Evolutionary conservation across 768 basidiomycete genomes (phyloP), one percentile per base, ranked within the genome.

Genomic region (Termitomyces sp.): DNA sequence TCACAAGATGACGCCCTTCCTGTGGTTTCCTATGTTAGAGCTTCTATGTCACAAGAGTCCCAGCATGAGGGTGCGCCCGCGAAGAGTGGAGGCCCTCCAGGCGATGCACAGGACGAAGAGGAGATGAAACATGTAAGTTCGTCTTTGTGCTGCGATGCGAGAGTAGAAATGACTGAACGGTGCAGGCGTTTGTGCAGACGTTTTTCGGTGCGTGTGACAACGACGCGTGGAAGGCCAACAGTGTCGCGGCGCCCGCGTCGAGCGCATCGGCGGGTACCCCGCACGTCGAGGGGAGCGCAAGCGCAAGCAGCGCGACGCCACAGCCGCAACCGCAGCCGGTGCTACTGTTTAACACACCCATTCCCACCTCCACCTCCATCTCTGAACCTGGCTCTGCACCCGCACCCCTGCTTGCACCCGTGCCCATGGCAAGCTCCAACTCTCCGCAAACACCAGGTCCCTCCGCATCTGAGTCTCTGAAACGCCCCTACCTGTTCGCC

Each of bases 171-270:
- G 26, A 20, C 60, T 60, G 49, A 59, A 53, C 42, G 44, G n/a
- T 56, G 9, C 44, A 65, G 65, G 55, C 57, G 58, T 64, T 62
- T 60, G 55, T 67, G 34, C 66, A 78, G 77, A 73, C 70, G n/a
- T 73, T 78, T 31, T 66, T 77, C 6, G 79, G 83, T 53, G 81
- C 81, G 41, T 87, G n/a, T n/a, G n/a, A 80, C 55, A 77, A 79
- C 45, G 78, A 83, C 41, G 83, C 84, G 2, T 88, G 86, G 86
- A 81, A 80, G 54, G 82, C 83, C 16, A 83, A 83, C 61, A 78
- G 76, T 20, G 81, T 76, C 16, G 67, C 51, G 9, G 53, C 49
- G 9, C 31, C 73, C 4, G 62, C 72, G 7, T 75, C 72, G 56
- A 50, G 55, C 41, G 20, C 52, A 24, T 54, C 60, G 4, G n/a